Percentiles rank a stretch among this genome's conserved stretches.
Conservation (phyloP, 805 yeast species). For the Ogataea paraovalis region DNA sequence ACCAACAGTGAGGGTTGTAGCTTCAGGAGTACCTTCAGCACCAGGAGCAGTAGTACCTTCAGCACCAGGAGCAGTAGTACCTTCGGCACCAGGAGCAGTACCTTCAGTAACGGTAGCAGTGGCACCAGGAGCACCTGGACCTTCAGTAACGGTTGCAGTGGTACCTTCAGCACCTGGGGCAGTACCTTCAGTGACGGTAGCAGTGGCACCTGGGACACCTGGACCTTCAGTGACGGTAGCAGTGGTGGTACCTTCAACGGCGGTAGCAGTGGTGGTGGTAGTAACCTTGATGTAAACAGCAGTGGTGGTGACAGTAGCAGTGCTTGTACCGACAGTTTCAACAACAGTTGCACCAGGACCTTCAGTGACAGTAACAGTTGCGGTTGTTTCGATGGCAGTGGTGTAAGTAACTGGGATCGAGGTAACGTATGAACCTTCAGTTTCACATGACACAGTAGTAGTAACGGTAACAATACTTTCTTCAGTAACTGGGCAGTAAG, state of each 20-base stretch:
- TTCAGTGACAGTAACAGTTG: conserved; percentile 9
- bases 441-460: background rate
- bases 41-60: conserved; percentile 18
- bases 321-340: conserved; percentile 15
- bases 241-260: conserved; percentile 14
- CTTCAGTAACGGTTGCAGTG: conserved; percentile 4
- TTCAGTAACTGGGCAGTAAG: conserved; percentile 33
- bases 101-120: conserved; percentile 4
- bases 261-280: conserved; percentile 10
- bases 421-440: conserved; percentile 4
- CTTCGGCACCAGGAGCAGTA: conserved; percentile 19
- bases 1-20: background rate
- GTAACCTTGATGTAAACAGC: conserved; percentile 22
- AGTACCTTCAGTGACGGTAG: conserved; percentile 21
- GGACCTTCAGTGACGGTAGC: conserved; percentile 4
- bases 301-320: conserved; percentile 17
- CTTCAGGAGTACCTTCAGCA: conserved; percentile 16
- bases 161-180: conserved; percentile 21
- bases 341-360: conserved; percentile 9
- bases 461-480: conserved; percentile 15
- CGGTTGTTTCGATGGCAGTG: conserved; percentile 21
- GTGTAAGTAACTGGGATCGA: conserved; percentile 19
- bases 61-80: conserved; percentile 10
- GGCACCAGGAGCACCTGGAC: too few species aligned
- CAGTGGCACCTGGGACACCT: too few species aligned